Conservation (phyloP, 768 basidiomycete species). For the Lyophyllum shimeji region DNA sequence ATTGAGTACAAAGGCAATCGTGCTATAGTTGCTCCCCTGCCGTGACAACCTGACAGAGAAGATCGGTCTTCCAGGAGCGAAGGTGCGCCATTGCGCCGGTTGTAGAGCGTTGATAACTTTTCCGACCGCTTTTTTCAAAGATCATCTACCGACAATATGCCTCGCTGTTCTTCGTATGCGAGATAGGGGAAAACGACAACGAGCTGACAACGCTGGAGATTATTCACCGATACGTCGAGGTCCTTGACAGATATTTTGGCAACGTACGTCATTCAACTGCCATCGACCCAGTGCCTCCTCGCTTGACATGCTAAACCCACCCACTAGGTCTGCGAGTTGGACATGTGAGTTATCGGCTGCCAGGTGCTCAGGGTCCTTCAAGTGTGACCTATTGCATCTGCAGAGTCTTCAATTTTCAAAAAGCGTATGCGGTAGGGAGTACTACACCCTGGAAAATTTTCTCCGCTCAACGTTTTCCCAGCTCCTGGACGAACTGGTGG, state of each 20-base stretch:
- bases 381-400: not conserved
- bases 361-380: not conserved
- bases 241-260: conserved; percentile 78
- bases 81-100: conserved; percentile 26
- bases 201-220: conserved; percentile 83
- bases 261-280: conserved; percentile 55
- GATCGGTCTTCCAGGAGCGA: conserved; percentile 23
- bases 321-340: conserved; percentile 84
- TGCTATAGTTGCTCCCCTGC: not conserved
- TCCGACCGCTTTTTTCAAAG: conserved; percentile 26
- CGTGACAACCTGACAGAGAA: not conserved
- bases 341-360: conserved; percentile 58
- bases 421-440: conserved; percentile 79
- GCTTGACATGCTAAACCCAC: conserved; percentile 40
- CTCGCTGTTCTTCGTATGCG: conserved; percentile 82
- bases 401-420: conserved; percentile 97
- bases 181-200: conserved; percentile 71
- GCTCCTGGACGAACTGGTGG: conserved; percentile 92
- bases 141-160: conserved; percentile 86
- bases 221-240: conserved; percentile 81
- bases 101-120: too few species aligned
- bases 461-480: conserved; percentile 22
- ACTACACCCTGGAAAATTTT: not conserved
- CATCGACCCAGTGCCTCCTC: conserved; percentile 42
- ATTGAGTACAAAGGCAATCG: conserved; percentile 90